A percentile compares a stretch with the other conserved stretches of the same genome.
These are phyloP conservation scores for Nepenthes mirabilis DNA, from an alignment of 148 eudicot species.

Conservation along the genomic window DNA sequence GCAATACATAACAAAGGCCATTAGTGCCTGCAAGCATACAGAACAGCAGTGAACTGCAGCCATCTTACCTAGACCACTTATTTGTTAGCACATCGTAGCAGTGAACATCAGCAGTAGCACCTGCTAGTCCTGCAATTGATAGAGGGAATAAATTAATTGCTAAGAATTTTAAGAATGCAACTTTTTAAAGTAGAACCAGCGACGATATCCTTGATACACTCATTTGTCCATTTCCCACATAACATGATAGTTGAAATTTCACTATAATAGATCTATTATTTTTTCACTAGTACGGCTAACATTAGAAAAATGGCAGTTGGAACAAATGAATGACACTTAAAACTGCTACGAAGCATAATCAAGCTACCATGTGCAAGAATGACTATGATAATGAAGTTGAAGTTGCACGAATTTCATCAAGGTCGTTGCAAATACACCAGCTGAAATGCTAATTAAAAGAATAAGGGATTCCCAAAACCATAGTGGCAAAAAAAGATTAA, in stretches of 20 bases:
- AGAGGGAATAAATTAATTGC: constrained; percentile 16
- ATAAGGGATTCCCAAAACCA: no score
- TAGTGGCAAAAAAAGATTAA: no score
- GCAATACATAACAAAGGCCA: not conserved
- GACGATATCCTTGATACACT: not conserved
- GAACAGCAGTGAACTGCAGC: not conserved
- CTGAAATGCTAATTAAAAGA: no score
- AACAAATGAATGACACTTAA: no score
- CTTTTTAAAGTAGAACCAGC: not conserved
- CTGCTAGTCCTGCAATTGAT: constrained; percentile 67
- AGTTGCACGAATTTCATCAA: no score
- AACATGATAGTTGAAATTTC: not conserved
- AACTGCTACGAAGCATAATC: no score
- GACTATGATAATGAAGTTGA: no score
- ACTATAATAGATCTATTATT: not conserved
- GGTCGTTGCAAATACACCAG: no score
- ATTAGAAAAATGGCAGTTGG: no score
- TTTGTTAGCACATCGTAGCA: constrained; percentile 89
- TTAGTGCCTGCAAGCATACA: not conserved
- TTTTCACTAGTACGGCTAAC: no score
- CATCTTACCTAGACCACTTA: constrained; percentile 88
- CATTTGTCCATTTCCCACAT: not conserved
- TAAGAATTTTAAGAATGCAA: constrained; percentile 3
- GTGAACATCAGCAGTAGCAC: constrained; percentile 97
- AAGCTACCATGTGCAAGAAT: no score